A percentile compares a stretch with the other conserved stretches of the same genome.
phyloP scores from a whole-genome alignment of 2,329 filamentous ascomycete species.

The Aspergillus eucalypticola region DNA sequence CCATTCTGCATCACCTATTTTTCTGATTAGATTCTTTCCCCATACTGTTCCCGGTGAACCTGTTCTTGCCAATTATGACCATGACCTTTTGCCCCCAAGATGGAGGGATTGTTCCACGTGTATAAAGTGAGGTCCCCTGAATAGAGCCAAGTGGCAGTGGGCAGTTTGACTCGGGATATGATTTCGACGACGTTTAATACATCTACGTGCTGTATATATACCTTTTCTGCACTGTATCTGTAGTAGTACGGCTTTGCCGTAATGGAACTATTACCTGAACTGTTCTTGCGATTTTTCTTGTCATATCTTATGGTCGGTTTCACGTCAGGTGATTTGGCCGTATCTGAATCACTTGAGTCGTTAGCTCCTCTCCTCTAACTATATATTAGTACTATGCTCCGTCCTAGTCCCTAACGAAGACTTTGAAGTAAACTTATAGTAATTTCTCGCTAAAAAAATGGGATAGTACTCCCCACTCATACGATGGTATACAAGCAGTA shows the following conservation, averaged over 20 bases:
- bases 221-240: not conserved
- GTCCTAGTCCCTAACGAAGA: too few relatives aligned
- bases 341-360: too few relatives aligned
- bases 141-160: constrained; percentile 1
- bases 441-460: too few relatives aligned
- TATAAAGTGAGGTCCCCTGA: constrained; percentile 1
- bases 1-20: not conserved
- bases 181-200: constrained; percentile 4
- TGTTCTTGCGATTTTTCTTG: too few relatives aligned
- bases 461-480: too few relatives aligned
- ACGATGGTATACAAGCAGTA: too few relatives aligned
- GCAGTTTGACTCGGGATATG: constrained; percentile 1
- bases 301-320: too few relatives aligned
- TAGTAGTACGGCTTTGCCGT: not conserved
- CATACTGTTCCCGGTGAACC: constrained; percentile 5
- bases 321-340: too few relatives aligned
- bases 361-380: too few relatives aligned
- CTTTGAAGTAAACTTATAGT: too few relatives aligned
- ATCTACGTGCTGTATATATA: constrained; percentile 2
- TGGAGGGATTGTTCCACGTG: not conserved
- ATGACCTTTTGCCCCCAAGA: not conserved
- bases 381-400: too few relatives aligned
- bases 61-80: not conserved
- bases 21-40: not conserved
- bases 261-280: too few relatives aligned